These are phyloP conservation scores for Somion occarium DNA, from an alignment of 1,284 basidiomycete species.

Conservation along the genomic window DNA sequence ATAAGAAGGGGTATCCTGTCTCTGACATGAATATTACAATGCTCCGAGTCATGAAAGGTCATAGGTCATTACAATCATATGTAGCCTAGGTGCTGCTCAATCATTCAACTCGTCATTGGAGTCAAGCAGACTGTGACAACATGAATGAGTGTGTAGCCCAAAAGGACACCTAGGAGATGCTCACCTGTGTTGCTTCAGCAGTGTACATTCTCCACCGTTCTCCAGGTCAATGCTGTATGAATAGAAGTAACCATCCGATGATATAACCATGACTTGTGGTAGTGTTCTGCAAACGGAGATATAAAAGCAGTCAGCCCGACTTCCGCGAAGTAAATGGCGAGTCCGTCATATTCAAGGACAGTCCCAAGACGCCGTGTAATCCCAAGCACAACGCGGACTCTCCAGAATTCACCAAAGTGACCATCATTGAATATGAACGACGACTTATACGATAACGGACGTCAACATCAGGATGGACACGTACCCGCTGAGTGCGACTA, in stretches of 20 bases:
- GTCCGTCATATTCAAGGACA: no score
- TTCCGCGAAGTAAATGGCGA: not conserved
- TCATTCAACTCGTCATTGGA: constrained; percentile 18
- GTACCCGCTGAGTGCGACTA: constrained; percentile 84
- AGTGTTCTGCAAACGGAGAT: constrained; percentile 56
- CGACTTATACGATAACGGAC: not conserved
- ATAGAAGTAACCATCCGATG: constrained; percentile 94
- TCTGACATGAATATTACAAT: not conserved
- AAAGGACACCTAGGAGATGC: not conserved
- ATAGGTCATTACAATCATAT: not conserved
- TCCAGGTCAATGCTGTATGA: constrained; percentile 95
- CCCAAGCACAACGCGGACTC: no score
- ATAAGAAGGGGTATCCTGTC: not conserved
- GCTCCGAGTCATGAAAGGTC: not conserved
- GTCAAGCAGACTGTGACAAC: constrained; percentile 13
- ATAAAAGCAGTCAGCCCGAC: not conserved
- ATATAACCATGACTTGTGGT: constrained; percentile 97
- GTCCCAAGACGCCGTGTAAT: no score
- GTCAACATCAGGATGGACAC: constrained; percentile 27
- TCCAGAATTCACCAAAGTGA: no score
- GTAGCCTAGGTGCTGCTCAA: not conserved
- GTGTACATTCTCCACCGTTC: constrained; percentile 90
- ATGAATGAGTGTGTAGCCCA: not conserved
- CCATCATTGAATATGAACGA: no score
- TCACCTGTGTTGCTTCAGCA: constrained; percentile 91